Evolutionary conservation across 1,284 basidiomycete species (phyloP).

Genomic region (Boletellus deceptivus): DNA sequence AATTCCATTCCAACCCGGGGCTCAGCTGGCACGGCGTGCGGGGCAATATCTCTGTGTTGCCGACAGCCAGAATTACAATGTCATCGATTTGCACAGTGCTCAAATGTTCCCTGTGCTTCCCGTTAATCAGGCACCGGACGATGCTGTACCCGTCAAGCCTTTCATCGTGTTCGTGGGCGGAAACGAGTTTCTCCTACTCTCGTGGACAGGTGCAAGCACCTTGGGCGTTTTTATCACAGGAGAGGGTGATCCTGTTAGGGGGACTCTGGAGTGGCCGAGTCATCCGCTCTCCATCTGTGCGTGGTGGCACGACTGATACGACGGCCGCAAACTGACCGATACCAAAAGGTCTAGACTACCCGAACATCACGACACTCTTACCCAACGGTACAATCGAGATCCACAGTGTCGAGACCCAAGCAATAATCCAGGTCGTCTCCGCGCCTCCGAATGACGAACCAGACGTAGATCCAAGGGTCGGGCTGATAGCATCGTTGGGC

Average conservation of each 20-base stretch:
- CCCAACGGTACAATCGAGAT: conserved; percentile 78
- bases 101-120: conserved; percentile 73
- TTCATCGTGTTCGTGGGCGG: conserved; percentile 72
- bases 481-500: conserved; percentile 46
- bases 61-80: conserved; percentile 67
- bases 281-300: conserved; percentile 78
- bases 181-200: conserved; percentile 78
- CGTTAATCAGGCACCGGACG: conserved; percentile 61
- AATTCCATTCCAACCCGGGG: conserved; percentile 70
- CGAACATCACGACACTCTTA: conserved; percentile 75
- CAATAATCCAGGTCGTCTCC: conserved; percentile 68
- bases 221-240: conserved; percentile 84
- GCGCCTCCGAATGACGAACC: conserved; percentile 39
- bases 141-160: conserved; percentile 53
- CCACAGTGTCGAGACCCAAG: conserved; percentile 76
- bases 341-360: conserved; percentile 72
- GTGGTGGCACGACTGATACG: conserved; percentile 30
- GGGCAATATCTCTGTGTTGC: conserved; percentile 74
- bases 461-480: conserved; percentile 31
- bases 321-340: conserved; percentile 1
- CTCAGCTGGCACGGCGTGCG: conserved; percentile 61
- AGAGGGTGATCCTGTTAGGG: conserved; percentile 83
- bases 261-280: conserved; percentile 81
- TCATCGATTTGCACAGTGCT: conserved; percentile 72
- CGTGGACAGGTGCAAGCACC: conserved; percentile 72